These are phyloP conservation scores for Aspergillus alliaceus DNA, from an alignment of 2,329 filamentous ascomycete species.

Conservation along the genomic window DNA sequence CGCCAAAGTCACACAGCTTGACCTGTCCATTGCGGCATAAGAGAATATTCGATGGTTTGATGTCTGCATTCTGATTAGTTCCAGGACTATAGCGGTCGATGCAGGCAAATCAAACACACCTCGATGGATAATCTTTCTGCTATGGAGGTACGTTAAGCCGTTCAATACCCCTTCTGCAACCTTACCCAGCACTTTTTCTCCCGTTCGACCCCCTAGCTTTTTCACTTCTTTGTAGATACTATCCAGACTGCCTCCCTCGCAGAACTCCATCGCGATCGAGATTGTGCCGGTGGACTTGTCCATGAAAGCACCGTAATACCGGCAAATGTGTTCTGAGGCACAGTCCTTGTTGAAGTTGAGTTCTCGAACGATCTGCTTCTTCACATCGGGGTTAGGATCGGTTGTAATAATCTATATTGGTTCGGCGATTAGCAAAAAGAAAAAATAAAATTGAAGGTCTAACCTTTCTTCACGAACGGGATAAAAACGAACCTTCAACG, in stretches of 20 bases:
- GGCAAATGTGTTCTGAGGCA: constrained; percentile 92
- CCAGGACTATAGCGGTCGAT: not conserved
- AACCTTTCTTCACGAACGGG: not conserved
- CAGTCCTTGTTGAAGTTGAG: constrained; percentile 98
- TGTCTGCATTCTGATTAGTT: constrained; percentile 56
- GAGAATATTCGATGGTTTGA: constrained; percentile 97
- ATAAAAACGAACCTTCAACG: constrained; percentile 71
- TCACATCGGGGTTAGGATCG: constrained; percentile 95
- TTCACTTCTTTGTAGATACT: constrained; percentile 98
- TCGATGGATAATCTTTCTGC: constrained; percentile 95
- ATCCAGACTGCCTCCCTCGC: constrained; percentile 92
- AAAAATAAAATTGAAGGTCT: not conserved
- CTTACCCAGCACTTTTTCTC: constrained; percentile 96
- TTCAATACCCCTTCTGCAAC: constrained; percentile 93
- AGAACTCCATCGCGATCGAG: constrained; percentile 98
- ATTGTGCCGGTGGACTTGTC: constrained; percentile 96
- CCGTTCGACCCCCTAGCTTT: constrained; percentile 87
- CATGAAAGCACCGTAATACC: constrained; percentile 95
- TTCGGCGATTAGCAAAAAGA: constrained; percentile 17
- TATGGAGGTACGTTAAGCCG: constrained; percentile 91
- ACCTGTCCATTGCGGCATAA: constrained; percentile 90
- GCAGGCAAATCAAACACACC: constrained; percentile 34
- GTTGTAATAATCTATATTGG: constrained; percentile 83
- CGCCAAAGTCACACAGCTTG: constrained; percentile 97
- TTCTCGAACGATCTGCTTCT: constrained; percentile 96